Percentiles rank a stretch among this genome's conserved stretches.
Evolutionary conservation across 2,329 filamentous ascomycete genomes (phyloP).

Genomic region (Coniosporium tulheliwenetii): DNA sequence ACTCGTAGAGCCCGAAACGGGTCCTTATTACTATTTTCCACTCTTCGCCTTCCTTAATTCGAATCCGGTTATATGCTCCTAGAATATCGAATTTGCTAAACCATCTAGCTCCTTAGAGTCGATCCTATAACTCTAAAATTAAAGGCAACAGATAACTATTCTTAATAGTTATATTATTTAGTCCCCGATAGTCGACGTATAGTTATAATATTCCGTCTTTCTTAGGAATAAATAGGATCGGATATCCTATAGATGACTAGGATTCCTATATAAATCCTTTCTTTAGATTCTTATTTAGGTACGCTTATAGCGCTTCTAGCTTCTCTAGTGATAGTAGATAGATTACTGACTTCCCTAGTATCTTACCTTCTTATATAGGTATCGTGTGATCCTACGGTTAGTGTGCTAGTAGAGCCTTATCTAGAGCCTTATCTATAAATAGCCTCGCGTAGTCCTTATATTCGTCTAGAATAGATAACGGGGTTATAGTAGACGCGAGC

Average conservation of each 20-base stretch:
- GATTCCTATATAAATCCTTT: too few species aligned
- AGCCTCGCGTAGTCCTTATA: too few species aligned
- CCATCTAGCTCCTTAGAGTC: slow-evolving; percentile 5
- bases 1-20: slow-evolving; percentile 18
- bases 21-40: slow-evolving; percentile 19
- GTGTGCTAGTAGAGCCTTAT: too few species aligned
- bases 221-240: slow-evolving; percentile 8
- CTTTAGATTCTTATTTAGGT: too few species aligned
- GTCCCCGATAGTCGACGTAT: slow-evolving; percentile 14
- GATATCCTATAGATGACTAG: neutral
- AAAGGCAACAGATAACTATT: slow-evolving; percentile 12
- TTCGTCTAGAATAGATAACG: too few species aligned
- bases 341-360: neutral
- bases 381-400: too few species aligned
- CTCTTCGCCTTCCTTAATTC: slow-evolving; percentile 16
- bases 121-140: slow-evolving; percentile 6
- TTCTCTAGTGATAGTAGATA: too few species aligned
- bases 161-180: slow-evolving; percentile 17
- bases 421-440: too few species aligned
- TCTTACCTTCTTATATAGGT: too few species aligned
- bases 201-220: slow-evolving; percentile 7
- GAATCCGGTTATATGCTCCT: slow-evolving; percentile 15
- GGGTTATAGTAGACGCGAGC: too few species aligned
- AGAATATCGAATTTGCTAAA: slow-evolving; percentile 11
- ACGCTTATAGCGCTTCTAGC: too few species aligned